phyloP scores from a whole-genome alignment of 2,329 filamentous ascomycete species.

The Aspergillus pseudoterreus region DNA sequence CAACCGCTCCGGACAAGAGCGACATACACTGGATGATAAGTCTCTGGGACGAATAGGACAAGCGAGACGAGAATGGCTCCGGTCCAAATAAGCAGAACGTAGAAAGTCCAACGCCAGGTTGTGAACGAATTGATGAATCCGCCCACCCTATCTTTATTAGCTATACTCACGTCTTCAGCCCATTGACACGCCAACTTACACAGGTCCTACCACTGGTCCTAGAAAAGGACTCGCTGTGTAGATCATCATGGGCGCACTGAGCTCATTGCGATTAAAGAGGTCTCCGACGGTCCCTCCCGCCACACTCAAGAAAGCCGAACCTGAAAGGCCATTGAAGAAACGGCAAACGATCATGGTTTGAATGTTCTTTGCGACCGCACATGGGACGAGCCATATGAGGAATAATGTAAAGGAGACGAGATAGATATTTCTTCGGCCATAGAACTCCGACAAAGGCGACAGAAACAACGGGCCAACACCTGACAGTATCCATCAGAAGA shows the following conservation, averaged over 20 bases:
- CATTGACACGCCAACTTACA: slow-evolving; percentile 28
- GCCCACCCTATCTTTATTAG: slow-evolving; percentile 44
- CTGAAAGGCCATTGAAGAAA: slow-evolving; percentile 58
- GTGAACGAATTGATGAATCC: slow-evolving; percentile 78
- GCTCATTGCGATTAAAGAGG: slow-evolving; percentile 64
- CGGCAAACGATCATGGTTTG: slow-evolving; percentile 71
- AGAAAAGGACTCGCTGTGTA: slow-evolving; percentile 63
- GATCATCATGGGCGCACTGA: slow-evolving; percentile 79
- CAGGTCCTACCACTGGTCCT: slow-evolving; percentile 54
- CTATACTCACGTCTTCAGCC: neutral
- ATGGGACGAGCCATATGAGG: slow-evolving; percentile 75
- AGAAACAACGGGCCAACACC: slow-evolving; percentile 61
- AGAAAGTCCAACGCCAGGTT: slow-evolving; percentile 80
- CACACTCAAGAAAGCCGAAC: slow-evolving; percentile 59
- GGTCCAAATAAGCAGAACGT: slow-evolving; percentile 78
- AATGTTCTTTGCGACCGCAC: slow-evolving; percentile 78
- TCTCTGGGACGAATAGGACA: slow-evolving; percentile 75
- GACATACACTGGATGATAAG: slow-evolving; percentile 61
- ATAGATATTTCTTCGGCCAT: slow-evolving; percentile 78
- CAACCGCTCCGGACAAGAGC: neutral
- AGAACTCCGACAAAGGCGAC: slow-evolving; percentile 70
- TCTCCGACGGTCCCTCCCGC: slow-evolving; percentile 84
- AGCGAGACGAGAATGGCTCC: slow-evolving; percentile 62
- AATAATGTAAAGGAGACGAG: slow-evolving; percentile 70
- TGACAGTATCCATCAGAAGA: slow-evolving; percentile 14